Evolutionary conservation across 345 rosid genomes (phyloP), one percentile per base, ranked within the genome.

Genomic region (Populus ilicifolia): DNA sequence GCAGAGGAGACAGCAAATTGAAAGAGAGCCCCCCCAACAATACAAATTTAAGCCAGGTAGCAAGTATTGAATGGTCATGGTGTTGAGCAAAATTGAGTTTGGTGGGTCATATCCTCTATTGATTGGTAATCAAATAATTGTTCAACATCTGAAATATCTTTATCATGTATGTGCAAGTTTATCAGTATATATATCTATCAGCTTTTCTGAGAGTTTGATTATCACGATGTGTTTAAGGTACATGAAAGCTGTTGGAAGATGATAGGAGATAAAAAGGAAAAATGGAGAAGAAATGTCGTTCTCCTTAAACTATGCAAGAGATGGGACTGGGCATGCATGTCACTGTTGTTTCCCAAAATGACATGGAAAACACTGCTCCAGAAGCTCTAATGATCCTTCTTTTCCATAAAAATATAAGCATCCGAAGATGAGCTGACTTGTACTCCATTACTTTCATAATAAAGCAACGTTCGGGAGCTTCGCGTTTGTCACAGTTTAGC

Each of bases 251-350:
- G 59, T 64, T 21, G 23, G 56, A 62, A 38, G 63, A 44, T 59
- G 21, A 10, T 21, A 35, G 23, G 36, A 72, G 64, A 66, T n/a
- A 54, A 79, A 43, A 72, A 43, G 67, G 71, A 73, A 50, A 71
- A 50, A 71, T 20, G 14, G 20, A 66, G 72, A 63, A 14, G 23
- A 70, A 61, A 36, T 48, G 77, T 21, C 72, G n/a, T 16, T 56
- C 8, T 43, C 39, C 59, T 59, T 41, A 13, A 20, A 3, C 10
- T 4, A 48, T 43, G 70, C 35, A 61, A 7, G 39, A 64, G 78
- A 79, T 68, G 79, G 54, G 72, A 81, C 71, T 69, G 52, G 30
- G 44, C 44, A 10, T 41, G 12, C 43, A 38, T 6, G 46, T 2
- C 6, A 50, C 56, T 18, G 21, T 52, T 52, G n/a, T 21, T 21